Conservation (phyloP, 2,329 filamentous ascomycete species). For the Geoglossum cookeanum region DNA sequence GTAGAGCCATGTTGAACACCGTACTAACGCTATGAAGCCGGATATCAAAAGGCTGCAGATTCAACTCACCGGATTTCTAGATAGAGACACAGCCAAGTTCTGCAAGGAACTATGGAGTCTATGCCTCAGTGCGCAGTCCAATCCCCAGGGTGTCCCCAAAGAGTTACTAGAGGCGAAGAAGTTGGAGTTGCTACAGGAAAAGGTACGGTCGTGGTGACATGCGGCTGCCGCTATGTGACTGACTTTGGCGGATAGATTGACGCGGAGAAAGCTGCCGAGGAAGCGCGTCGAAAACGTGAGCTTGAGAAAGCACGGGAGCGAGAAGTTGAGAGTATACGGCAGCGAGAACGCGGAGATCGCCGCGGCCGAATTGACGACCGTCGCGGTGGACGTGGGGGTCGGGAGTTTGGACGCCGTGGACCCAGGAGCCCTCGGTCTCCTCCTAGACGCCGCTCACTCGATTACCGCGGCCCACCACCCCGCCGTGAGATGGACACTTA, state of each 20-base stretch:
- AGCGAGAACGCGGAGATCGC: conserved; percentile 27
- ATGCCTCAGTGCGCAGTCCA: conserved; percentile 74
- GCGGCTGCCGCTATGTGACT: neutral
- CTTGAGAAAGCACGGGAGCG: conserved; percentile 52
- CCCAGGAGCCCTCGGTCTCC: conserved; percentile 31
- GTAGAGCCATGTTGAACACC: conserved; percentile 1
- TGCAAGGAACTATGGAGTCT: conserved; percentile 90
- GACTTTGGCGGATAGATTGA: conserved; percentile 40
- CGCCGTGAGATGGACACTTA: conserved; percentile 21
- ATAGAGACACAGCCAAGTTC: conserved; percentile 74
- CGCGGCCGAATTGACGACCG: conserved; percentile 15
- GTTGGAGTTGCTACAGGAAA: conserved; percentile 80
- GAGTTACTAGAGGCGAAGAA: conserved; percentile 95
- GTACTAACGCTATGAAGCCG: conserved; percentile 36
- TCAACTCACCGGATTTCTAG: conserved; percentile 82
- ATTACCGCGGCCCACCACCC: conserved; percentile 20
- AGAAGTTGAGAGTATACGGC: conserved; percentile 47
- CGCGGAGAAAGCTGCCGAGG: conserved; percentile 63
- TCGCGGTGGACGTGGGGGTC: conserved; percentile 18
- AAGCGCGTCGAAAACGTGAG: conserved; percentile 51
- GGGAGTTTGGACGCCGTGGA: conserved; percentile 29
- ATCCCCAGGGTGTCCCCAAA: conserved; percentile 78
- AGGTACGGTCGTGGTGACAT: conserved; percentile 36
- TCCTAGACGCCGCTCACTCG: conserved; percentile 27
- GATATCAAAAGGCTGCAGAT: conserved; percentile 94